A percentile compares a stretch with the other conserved stretches of the same genome.
Evolutionary conservation across 345 rosid genomes (phyloP).

Genomic region (Camelina laxa): DNA sequence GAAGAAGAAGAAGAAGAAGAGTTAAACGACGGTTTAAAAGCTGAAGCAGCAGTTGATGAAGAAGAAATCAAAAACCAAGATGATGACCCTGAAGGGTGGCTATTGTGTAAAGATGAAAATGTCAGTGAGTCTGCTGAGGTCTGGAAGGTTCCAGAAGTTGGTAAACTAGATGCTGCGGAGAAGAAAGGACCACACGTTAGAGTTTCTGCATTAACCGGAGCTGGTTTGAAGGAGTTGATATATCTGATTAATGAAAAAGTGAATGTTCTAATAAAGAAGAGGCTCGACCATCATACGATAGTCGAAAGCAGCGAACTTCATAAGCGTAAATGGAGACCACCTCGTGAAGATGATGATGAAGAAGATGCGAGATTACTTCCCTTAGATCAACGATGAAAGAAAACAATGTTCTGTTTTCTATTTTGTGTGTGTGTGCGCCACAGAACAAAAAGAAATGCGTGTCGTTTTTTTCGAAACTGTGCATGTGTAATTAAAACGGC

Average conservation of each 20-base stretch:
- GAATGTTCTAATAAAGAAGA: constrained; percentile 48
- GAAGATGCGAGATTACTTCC: constrained; percentile 6
- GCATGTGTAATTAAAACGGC: constrained; percentile 3
- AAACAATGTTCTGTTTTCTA: neutral
- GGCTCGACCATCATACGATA: constrained; percentile 43
- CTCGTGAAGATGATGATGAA: constrained; percentile 49
- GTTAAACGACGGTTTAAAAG: constrained; percentile 30
- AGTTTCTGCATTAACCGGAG: constrained; percentile 74
- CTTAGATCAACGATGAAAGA: neutral
- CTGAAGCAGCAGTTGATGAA: constrained; percentile 42
- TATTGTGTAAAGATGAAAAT: constrained; percentile 53
- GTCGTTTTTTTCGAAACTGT: constrained; percentile 9
- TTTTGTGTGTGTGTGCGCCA: neutral
- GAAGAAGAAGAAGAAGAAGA: constrained; percentile 29
- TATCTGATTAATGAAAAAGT: constrained; percentile 64
- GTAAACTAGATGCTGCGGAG: constrained; percentile 30
- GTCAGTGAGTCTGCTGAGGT: constrained; percentile 34
- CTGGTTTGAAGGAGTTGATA: constrained; percentile 75
- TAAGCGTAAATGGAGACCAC: constrained; percentile 78
- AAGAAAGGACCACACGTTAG: constrained; percentile 58
- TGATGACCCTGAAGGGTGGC: constrained; percentile 52
- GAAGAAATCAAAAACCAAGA: constrained; percentile 32
- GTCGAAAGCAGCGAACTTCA: constrained; percentile 48
- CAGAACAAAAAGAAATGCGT: constrained; percentile 10
- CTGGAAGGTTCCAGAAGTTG: constrained; percentile 45